Conservation (phyloP, 2,329 filamentous ascomycete genomes). For the Hypoxylon sp. region DNA sequence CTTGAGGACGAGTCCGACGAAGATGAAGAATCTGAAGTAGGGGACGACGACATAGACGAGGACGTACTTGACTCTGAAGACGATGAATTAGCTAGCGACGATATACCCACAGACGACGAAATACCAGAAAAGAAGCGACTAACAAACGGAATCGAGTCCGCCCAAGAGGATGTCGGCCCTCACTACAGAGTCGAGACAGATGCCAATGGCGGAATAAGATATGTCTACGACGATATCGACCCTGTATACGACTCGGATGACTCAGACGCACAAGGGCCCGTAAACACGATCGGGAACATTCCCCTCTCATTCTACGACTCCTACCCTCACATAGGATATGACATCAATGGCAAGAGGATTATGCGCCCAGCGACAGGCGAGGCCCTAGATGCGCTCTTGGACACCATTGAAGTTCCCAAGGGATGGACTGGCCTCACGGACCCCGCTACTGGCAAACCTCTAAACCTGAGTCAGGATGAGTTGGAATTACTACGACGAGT, state of each 20-base stretch:
- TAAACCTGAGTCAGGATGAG: slow-evolving; percentile 89
- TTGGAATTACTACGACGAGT: slow-evolving; percentile 88
- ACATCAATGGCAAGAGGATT: slow-evolving; percentile 98
- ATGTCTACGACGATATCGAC: slow-evolving; percentile 93
- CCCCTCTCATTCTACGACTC: slow-evolving; percentile 95
- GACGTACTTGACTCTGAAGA: slow-evolving; percentile 56
- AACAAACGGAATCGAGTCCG: slow-evolving; percentile 51
- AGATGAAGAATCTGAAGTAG: slow-evolving; percentile 55
- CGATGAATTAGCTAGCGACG: slow-evolving; percentile 55
- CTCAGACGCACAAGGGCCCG: slow-evolving; percentile 80
- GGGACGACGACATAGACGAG: slow-evolving; percentile 56
- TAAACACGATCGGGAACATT: slow-evolving; percentile 96
- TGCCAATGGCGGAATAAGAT: slow-evolving; percentile 90
- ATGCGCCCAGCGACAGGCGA: slow-evolving; percentile 95
- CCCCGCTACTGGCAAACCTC: slow-evolving; percentile 89
- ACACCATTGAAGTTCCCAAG: slow-evolving; percentile 96
- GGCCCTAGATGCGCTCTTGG: slow-evolving; percentile 90
- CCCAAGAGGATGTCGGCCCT: slow-evolving; percentile 55
- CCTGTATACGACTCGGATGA: slow-evolving; percentile 97
- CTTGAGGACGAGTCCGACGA: slow-evolving; percentile 70
- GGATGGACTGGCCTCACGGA: slow-evolving; percentile 98
- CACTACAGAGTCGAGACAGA: slow-evolving; percentile 75
- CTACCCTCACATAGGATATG: slow-evolving; percentile 98
- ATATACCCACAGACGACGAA: slow-evolving; percentile 57
- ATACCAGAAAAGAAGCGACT: slow-evolving; percentile 54